phyloP scores from a whole-genome alignment of 148 eudicot species.

The Chenopodium album region DNA sequence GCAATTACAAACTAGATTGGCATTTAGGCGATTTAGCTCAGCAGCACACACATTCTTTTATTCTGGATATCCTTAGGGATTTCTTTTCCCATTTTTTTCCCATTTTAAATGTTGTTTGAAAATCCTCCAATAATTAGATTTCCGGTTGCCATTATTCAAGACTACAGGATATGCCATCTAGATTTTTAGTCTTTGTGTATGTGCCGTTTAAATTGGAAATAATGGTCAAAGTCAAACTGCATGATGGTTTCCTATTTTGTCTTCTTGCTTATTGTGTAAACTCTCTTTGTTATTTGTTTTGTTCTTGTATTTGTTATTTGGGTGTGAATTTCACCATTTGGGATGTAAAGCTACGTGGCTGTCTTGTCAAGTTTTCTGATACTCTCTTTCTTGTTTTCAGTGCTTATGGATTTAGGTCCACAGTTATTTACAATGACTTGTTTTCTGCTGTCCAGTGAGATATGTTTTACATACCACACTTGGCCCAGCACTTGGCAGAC shows the following conservation, averaged over 20 bases:
- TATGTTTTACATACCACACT: constrained; percentile 44
- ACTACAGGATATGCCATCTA: not conserved
- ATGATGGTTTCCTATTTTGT: not conserved
- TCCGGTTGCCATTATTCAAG: not conserved
- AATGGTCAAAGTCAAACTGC: not conserved
- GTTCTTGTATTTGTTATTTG: not conserved
- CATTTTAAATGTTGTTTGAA: not conserved
- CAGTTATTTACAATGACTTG: constrained; percentile 2
- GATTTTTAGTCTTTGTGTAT: not conserved
- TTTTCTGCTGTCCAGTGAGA: constrained; percentile 39
- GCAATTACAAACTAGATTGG: not conserved
- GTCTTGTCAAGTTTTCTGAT: not conserved
- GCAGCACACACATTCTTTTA: not conserved
- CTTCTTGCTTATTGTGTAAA: not conserved
- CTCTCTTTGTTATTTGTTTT: no score
- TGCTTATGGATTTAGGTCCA: not conserved
- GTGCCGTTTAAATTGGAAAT: not conserved
- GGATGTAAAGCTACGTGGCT: not conserved
- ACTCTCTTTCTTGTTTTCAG: not conserved
- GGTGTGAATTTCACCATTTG: not conserved
- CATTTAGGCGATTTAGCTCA: not conserved
- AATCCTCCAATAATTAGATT: not conserved
- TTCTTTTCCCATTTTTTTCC: not conserved
- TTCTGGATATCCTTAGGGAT: not conserved
- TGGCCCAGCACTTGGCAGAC: constrained; percentile 50